These are phyloP conservation scores for Odontarrhena argentea DNA, from an alignment of 345 rosid species.

Conservation along the genomic window DNA sequence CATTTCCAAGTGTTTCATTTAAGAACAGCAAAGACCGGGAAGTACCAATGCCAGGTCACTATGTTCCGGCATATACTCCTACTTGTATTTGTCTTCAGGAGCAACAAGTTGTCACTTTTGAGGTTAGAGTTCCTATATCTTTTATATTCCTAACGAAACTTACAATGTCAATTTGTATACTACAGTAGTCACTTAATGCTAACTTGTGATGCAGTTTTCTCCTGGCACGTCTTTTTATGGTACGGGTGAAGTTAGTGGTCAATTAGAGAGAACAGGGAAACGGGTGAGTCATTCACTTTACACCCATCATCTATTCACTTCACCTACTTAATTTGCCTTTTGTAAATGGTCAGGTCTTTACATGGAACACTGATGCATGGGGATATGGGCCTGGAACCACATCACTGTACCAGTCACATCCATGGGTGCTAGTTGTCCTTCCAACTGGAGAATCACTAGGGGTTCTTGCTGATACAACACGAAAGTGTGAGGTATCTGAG, in stretches of 20 bases:
- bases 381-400: constrained; percentile 88
- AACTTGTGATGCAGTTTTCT: constrained; percentile 56
- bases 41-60: constrained; percentile 42
- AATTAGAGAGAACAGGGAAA: constrained; percentile 87
- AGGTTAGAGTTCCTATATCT: constrained; percentile 46
- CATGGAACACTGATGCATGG: constrained; percentile 90
- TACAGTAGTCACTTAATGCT: constrained; percentile 12
- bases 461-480: constrained; percentile 87
- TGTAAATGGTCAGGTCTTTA: constrained; percentile 60
- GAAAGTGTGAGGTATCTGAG: constrained; percentile 73
- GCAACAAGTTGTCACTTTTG: constrained; percentile 67
- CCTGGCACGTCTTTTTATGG: constrained; percentile 86
- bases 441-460: constrained; percentile 86
- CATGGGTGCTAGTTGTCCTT: constrained; percentile 89
- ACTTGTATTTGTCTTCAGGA: constrained; percentile 45
- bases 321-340: background rate
- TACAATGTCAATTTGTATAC: background rate
- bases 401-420: constrained; percentile 94
- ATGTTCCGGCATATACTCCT: constrained; percentile 61
- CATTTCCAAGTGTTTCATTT: constrained; percentile 75
- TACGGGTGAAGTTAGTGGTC: constrained; percentile 96
- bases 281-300: constrained; percentile 52
- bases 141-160: background rate
- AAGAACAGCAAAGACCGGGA: constrained; percentile 56
- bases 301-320: background rate